Base-by-base conservation (phyloP, 2,329 filamentous ascomycete species). In the Neodidymelliopsis sp. region DNA sequence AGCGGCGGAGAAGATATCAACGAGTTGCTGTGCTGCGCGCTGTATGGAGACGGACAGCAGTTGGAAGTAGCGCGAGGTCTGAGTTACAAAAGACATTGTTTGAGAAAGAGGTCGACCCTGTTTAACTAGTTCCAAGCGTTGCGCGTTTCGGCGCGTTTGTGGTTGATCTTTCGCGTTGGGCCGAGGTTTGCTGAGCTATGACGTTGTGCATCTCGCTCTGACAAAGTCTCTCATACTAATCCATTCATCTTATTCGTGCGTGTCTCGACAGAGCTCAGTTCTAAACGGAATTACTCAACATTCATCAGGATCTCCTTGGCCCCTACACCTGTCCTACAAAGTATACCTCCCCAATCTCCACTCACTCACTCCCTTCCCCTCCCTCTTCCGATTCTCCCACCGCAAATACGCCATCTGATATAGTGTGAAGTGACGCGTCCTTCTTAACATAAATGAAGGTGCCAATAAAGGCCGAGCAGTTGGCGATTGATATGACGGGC, bases 381-480 rank as follows among this genome's bases (percentile, higher is more conserved):
- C 60, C n/a, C 65, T 40, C 49, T 66, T 65, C 16, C 42, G 40
- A 13, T 68, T 67, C 35, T 68, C 63, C 64, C 63, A 63, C 6
- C 49, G 49, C 16, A 63, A 38, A 38, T 67, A 66, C n/a, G 56
- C 12, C 28, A 66, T 64, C 27, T 69, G 59, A 1, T 33, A 38
- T 2, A 47, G 31, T 11, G 59, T 59, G 7, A 69, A 47, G 63
- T 43, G 57, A 67, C 40, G 70, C 71, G 60, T 84, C 77, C 3
- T 61, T 61, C 27, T 71, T 60, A 31, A 81, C 54, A 56, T 79
- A 84, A 35, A 81, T 74, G 53, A 82, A 82, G 13, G 74, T 75
- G 1, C 77, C 77, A 19, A 83, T 72, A 42, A 83, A 78, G 2
- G 79, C 81, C 0, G 72, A 75, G 23, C 75, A 64, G 57, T 82